Percentiles rank a stretch among this genome's conserved stretches.
Evolutionary conservation across 495 filamentous ascomycete species (phyloP).

Genomic region (Opeltia flavorubescens): DNA sequence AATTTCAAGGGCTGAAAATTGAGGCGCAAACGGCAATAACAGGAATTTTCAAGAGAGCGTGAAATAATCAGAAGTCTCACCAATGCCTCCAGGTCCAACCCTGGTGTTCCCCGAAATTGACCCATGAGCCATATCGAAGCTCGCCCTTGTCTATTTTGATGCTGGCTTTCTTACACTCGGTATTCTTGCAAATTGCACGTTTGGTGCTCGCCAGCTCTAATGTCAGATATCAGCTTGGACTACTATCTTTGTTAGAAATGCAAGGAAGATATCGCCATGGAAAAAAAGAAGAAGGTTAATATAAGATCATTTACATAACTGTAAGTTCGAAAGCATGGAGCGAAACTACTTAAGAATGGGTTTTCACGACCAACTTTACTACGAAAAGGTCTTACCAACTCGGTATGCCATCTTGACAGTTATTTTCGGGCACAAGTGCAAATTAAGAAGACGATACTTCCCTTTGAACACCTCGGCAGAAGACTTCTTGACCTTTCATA

Average conservation of each 20-base stretch:
- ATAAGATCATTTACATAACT: no score
- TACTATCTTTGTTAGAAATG: no score
- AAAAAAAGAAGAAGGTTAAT: no score
- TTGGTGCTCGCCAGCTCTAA: conserved; percentile 45
- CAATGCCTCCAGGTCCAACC: conserved; percentile 65
- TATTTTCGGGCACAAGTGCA: background rate
- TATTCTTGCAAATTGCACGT: conserved; percentile 55
- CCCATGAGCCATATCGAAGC: conserved; percentile 54
- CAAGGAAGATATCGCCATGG: no score
- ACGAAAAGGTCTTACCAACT: conserved; percentile 1
- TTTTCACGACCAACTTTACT: no score
- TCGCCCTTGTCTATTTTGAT: conserved; percentile 66
- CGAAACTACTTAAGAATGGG: no score
- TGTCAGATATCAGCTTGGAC: background rate
- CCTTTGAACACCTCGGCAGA: no score
- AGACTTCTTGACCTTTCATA: no score
- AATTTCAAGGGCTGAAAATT: conserved; percentile 6
- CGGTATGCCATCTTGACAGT: conserved; percentile 1
- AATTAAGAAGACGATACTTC: no score
- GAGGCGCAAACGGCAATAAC: background rate
- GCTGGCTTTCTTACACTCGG: conserved; percentile 45
- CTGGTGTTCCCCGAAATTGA: conserved; percentile 35
- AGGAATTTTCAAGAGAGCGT: background rate
- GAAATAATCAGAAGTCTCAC: conserved; percentile 29
- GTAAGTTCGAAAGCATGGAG: no score